Percentiles rank a stretch among this genome's conserved stretches.
Evolutionary conservation across 129 eudicot species (phyloP).

Genomic region (Centaurea solstitialis): DNA sequence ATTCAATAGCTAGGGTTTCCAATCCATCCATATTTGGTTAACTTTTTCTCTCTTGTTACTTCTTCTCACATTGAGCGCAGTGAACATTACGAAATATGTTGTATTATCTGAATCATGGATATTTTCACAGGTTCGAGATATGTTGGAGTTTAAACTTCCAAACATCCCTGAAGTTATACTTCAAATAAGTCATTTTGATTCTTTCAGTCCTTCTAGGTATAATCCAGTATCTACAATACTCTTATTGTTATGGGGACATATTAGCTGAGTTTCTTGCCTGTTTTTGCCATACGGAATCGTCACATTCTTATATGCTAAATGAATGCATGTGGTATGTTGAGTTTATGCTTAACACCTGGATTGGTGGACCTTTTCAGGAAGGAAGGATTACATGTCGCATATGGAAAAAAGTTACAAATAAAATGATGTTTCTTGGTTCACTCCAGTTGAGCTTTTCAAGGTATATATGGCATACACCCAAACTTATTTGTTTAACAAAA

Average conservation of each 20-base stretch:
- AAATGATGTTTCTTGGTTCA: constrained; percentile 92
- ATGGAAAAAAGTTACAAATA: constrained; percentile 83
- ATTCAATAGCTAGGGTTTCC: too few species aligned
- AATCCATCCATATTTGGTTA: too few species aligned
- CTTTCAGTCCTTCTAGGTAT: neutral
- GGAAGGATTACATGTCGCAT: constrained; percentile 81
- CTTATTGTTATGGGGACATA: neutral
- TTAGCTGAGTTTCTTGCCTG: neutral
- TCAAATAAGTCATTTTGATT: neutral
- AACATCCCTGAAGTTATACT: constrained; percentile 34
- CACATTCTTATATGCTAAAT: neutral
- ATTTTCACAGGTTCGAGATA: constrained; percentile 77
- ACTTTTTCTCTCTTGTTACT: too few species aligned
- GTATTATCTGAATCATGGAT: constrained; percentile 81
- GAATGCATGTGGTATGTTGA: neutral
- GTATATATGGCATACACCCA: constrained; percentile 29
- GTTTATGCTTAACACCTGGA: constrained; percentile 7
- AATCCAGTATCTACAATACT: neutral
- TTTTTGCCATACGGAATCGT: neutral
- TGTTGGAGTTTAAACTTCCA: constrained; percentile 86
- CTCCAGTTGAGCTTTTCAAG: constrained; percentile 99
- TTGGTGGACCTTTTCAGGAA: constrained; percentile 54
- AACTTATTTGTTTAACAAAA: neutral
- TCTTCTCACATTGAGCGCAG: too few species aligned
- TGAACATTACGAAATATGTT: too few species aligned